A percentile compares a stretch with the other conserved stretches of the same genome.
Evolutionary conservation across 106 monocot species (phyloP).

Genomic region (Apostasia shenzhenica): DNA sequence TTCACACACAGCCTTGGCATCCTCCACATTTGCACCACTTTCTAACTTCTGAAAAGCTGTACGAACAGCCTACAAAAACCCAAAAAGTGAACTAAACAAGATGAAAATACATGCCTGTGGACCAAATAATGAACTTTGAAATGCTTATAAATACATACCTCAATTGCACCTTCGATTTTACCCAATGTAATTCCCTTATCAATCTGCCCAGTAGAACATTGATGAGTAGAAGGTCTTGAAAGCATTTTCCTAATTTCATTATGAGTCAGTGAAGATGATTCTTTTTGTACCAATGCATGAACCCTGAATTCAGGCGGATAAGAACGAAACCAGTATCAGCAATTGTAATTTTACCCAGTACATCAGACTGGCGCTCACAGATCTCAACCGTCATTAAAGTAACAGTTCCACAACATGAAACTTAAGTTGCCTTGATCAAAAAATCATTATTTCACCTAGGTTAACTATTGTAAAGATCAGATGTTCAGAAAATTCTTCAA

Average conservation of each 20-base stretch:
- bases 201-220: conserved; percentile 31
- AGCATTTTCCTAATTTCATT: conserved; percentile 34
- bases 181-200: conserved; percentile 68
- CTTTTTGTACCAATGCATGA: conserved; percentile 26
- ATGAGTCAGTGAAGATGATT: conserved; percentile 32
- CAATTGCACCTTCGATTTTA: conserved; percentile 72
- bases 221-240: conserved; percentile 51
- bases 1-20: conserved; percentile 95
- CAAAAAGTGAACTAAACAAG: conserved; percentile 1
- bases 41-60: conserved; percentile 72
- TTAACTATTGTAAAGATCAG: no score
- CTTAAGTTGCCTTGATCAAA: no score
- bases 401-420: no score
- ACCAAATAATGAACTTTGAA: not conserved
- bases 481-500: no score
- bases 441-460: no score
- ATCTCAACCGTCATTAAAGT: no score
- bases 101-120: not conserved
- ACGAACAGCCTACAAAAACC: conserved; percentile 60
- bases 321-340: not conserved
- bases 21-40: conserved; percentile 44
- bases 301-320: conserved; percentile 36
- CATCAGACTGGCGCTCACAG: no score
- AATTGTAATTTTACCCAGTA: no score
- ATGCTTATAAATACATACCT: conserved; percentile 39